A percentile compares a stretch with the other conserved stretches of the same genome.
phyloP scores from a whole-genome alignment of 2,329 filamentous ascomycete genomes.

The Sphaerostilbella broomeana region DNA sequence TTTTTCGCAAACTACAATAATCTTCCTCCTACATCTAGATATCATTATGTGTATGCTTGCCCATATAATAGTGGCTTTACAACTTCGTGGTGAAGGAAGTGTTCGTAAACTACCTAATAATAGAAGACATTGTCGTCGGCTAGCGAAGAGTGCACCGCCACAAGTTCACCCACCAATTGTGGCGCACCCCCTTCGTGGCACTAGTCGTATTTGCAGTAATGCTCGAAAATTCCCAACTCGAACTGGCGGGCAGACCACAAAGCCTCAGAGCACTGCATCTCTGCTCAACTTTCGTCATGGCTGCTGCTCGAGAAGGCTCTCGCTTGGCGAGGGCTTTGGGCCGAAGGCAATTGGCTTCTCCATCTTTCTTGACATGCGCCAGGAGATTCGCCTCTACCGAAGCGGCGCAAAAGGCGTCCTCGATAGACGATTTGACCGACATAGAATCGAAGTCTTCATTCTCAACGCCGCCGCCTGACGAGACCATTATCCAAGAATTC shows the following conservation, averaged over 20 bases:
- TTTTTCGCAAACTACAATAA: too few species aligned
- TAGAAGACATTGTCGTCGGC: neutral
- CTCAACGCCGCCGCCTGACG: slow-evolving; percentile 34
- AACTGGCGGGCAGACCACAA: slow-evolving; percentile 7
- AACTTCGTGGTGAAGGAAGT: too few species aligned
- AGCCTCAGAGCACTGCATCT: slow-evolving; percentile 2
- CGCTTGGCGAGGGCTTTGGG: slow-evolving; percentile 30
- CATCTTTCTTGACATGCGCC: slow-evolving; percentile 20
- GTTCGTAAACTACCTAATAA: neutral
- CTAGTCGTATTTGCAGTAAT: too few species aligned
- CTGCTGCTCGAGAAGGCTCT: slow-evolving; percentile 35
- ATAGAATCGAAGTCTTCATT: slow-evolving; percentile 48
- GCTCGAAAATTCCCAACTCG: slow-evolving; percentile 30
- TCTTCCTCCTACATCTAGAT: too few species aligned
- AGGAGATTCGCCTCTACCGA: slow-evolving; percentile 43
- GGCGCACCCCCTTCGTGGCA: too few species aligned
- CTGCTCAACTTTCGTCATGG: slow-evolving; percentile 26
- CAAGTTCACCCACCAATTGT: slow-evolving; percentile 11
- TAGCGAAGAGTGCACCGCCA: slow-evolving; percentile 3
- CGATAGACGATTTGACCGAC: slow-evolving; percentile 34
- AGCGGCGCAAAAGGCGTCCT: slow-evolving; percentile 26
- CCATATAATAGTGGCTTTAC: too few species aligned
- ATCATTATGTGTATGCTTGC: too few species aligned
- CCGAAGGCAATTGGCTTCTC: slow-evolving; percentile 22
- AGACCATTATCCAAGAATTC: slow-evolving; percentile 34